phyloP scores from a whole-genome alignment of 2,329 filamentous ascomycete genomes.

The Colletotrichum musae region DNA sequence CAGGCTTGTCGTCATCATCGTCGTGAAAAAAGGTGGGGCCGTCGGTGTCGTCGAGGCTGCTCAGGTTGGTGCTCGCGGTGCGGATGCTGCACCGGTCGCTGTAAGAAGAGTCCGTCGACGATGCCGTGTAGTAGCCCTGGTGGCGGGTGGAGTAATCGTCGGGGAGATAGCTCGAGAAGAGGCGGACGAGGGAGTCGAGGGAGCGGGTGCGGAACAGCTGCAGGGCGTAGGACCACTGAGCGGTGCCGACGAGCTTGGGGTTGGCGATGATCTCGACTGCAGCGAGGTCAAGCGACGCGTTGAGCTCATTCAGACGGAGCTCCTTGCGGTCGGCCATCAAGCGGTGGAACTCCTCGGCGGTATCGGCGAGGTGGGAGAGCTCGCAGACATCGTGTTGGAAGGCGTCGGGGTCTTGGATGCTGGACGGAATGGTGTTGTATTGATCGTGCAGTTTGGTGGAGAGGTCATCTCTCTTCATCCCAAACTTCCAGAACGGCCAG shows the following conservation, averaged over 20 bases:
- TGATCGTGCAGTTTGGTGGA: slow-evolving; percentile 70
- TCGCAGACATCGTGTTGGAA: slow-evolving; percentile 75
- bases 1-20: slow-evolving; percentile 50
- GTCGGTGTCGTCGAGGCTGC: slow-evolving; percentile 54
- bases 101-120: slow-evolving; percentile 54
- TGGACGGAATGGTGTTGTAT: slow-evolving; percentile 71
- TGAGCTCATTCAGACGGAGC: slow-evolving; percentile 68
- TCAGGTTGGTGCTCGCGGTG: slow-evolving; percentile 55
- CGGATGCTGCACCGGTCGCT: slow-evolving; percentile 56
- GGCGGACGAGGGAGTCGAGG: slow-evolving; percentile 72
- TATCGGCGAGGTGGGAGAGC: slow-evolving; percentile 65
- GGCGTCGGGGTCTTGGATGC: slow-evolving; percentile 71
- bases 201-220: slow-evolving; percentile 73
- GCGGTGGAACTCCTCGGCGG: slow-evolving; percentile 68
- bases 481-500: slow-evolving; percentile 76
- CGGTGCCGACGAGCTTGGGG: slow-evolving; percentile 69
- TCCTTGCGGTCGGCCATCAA: slow-evolving; percentile 68
- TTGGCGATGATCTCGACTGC: slow-evolving; percentile 74
- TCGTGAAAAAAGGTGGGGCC: slow-evolving; percentile 59
- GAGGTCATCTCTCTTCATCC: slow-evolving; percentile 72
- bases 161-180: slow-evolving; percentile 72
- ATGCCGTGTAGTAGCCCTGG: slow-evolving; percentile 51
- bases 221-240: slow-evolving; percentile 71
- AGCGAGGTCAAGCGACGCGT: slow-evolving; percentile 69
- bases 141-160: slow-evolving; percentile 59